Evolutionary conservation across 768 basidiomycete genomes (phyloP), one percentile per base, ranked within the genome.

Genomic region (Cubamyces sp.): DNA sequence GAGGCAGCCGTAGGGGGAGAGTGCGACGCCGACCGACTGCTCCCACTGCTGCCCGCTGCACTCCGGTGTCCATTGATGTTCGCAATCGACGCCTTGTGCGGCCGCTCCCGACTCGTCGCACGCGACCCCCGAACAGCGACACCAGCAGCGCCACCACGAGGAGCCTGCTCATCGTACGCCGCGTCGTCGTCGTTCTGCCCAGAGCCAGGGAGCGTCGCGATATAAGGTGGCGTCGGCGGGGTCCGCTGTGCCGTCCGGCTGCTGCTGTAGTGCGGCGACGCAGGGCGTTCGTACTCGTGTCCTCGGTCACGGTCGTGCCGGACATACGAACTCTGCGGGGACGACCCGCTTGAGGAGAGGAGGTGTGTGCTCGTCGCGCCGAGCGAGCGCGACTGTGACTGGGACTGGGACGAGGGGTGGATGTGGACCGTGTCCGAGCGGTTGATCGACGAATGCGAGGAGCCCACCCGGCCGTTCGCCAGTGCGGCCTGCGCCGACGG

Each of bases 321-420:
- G 28, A 26, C 50, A 23, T 62, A 65, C 25, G 56, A 60, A 18
- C 43, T 55, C 37, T 47, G 43, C 26, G 57, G 53, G 40, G 57
- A 60, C 18, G 64, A 57, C 0, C 66, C 54, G 25, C 45, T 48
- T 12, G 58, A 45, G 8, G 58, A 23, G 41, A 71, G 37, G 28
- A 69, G 59, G 14, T 66, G 67, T 62, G 70, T 61, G 69, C 76
- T 12, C 69, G 70, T 34, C 67, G 71, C 52, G 37, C 61, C 54
- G 62, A 58, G 55, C 19, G 49, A 30, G 49, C 49, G 42, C 26
- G 60, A 18, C 54, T 56, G 54, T 25, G 51, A 23, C 49, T 51
- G 63, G 34, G 60, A 49, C 42, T 54, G 62, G 0, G 74, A 37
- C 37, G 70, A 71, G 21, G 61, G 73, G 57, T 54, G 78, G n/a